These are phyloP conservation scores for Alliaria petiolata DNA, from an alignment of 345 rosid species.

Conservation along the genomic window DNA sequence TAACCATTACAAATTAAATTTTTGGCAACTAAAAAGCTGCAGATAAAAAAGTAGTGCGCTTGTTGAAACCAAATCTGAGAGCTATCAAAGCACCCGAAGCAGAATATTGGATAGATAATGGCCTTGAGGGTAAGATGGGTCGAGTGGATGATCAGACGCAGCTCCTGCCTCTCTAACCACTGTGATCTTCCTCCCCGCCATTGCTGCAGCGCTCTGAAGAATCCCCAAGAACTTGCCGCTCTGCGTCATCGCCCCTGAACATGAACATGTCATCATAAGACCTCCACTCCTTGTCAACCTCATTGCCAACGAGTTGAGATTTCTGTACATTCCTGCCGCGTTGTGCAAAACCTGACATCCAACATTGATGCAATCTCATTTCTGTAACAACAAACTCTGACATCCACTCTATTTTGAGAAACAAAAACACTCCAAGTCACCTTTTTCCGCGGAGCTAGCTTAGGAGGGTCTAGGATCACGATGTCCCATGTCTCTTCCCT, in stretches of 20 bases:
- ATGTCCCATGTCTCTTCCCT: slow-evolving; percentile 85
- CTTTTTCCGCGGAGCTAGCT: slow-evolving; percentile 78
- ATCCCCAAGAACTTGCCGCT: slow-evolving; percentile 66
- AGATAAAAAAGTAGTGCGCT: not conserved
- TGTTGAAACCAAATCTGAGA: not conserved
- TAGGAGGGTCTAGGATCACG: slow-evolving; percentile 88
- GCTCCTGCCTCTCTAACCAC: slow-evolving; percentile 68
- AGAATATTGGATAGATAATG: slow-evolving; percentile 65
- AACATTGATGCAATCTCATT: not conserved
- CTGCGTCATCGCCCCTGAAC: slow-evolving; percentile 94
- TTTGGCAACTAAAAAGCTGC: not conserved
- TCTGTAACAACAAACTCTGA: not conserved
- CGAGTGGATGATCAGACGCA: slow-evolving; percentile 82
- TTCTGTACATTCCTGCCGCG: slow-evolving; percentile 80
- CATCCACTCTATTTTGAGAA: not conserved
- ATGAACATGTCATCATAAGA: slow-evolving; percentile 89
- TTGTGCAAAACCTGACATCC: slow-evolving; percentile 55
- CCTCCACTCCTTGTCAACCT: slow-evolving; percentile 71
- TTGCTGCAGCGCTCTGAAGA: slow-evolving; percentile 77
- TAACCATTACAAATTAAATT: no score
- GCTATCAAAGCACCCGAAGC: slow-evolving; percentile 43
- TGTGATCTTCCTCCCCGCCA: slow-evolving; percentile 63
- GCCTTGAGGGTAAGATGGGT: slow-evolving; percentile 88
- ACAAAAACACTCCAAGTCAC: slow-evolving; percentile 24
- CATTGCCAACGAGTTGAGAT: slow-evolving; percentile 76